Evolutionary conservation across 176 grass and related monocot species (phyloP), one percentile per base, ranked within the genome.

Genomic region (Triticum turgidum): DNA sequence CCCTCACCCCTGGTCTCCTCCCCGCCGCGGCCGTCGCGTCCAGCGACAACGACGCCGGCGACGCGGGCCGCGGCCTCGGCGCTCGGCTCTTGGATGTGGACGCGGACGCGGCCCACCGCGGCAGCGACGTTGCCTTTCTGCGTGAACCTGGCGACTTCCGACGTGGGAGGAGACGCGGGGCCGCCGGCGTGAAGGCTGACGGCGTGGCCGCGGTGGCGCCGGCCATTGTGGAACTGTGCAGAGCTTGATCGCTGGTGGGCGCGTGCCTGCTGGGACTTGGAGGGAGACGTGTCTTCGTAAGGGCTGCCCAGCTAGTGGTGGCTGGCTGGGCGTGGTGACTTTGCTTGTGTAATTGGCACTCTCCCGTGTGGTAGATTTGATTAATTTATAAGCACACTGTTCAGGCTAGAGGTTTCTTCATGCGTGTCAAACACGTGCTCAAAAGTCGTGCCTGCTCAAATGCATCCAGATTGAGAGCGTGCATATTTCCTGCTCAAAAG

Each of bases 1-100:
- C 84, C 80, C 62, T 79, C 84, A 82, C 61, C 5, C 73, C 84
- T 20, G 45, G 14, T 54, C 21, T 89, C 32, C 32, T 49, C 11
- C 47, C 33, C 3, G 38, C 5, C 56, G 1, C 27, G 8, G 7
- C 35, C 30, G 78, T 13, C 20, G 4, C 62, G 69, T 35, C 33
- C 12, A 38, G 5, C 35, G 85, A 12, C 32, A 81, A 25, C 69
- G 81, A 6, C 37, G 17, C 10, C 78, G 35, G 0, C 9, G 80
- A 20, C 15, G 34, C 34, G 11, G 70, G 39, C 39, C 22, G 24
- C 44, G 42, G 22, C 13, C 45, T 27, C 7, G 44, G 79, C 9
- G 78, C 78, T 45, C 67, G 78, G 73, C 34, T 54, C 61, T 10
- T 70, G 21, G 65, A 72, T 14, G 89, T 11, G 10, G 56, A 79